Evolutionary conservation across 345 rosid genomes (phyloP).

Genomic region (Heritiera littoralis): DNA sequence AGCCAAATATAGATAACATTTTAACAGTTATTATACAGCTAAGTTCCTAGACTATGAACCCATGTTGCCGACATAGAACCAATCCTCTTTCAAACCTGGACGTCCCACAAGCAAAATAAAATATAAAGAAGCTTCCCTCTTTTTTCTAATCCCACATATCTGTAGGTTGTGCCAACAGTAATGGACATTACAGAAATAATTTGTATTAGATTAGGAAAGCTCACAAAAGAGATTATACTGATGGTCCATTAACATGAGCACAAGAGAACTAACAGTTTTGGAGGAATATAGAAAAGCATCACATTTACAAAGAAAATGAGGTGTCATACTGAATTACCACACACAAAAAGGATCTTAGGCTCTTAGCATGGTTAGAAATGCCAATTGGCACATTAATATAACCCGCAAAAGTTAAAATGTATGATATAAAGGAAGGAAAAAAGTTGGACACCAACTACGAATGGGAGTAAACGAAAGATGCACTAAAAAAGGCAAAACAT

Average conservation of each 20-base stretch:
- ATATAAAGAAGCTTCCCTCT: constrained; percentile 42
- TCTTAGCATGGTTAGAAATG: constrained; percentile 3
- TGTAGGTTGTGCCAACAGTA: neutral
- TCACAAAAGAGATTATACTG: neutral
- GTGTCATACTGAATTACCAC: neutral
- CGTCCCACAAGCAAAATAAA: neutral
- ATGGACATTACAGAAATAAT: neutral
- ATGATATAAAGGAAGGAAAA: neutral
- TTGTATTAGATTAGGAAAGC: neutral
- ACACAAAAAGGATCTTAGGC: neutral
- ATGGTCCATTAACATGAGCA: neutral
- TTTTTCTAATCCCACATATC: neutral
- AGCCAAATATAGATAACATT: neutral
- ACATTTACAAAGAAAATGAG: neutral
- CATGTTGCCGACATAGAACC: neutral
- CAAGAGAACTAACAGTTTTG: neutral
- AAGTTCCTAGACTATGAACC: neutral
- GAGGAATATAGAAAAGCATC: neutral
- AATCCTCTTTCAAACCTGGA: neutral
- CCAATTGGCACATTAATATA: neutral
- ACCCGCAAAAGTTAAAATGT: neutral
- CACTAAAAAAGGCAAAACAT: neutral
- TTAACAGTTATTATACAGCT: neutral
- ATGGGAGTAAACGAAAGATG: neutral
- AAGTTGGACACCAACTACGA: neutral